Percentiles rank a stretch among this genome's conserved stretches.
Conservation (phyloP, 129 eudicot species). For the Lactuca saligna region DNA sequence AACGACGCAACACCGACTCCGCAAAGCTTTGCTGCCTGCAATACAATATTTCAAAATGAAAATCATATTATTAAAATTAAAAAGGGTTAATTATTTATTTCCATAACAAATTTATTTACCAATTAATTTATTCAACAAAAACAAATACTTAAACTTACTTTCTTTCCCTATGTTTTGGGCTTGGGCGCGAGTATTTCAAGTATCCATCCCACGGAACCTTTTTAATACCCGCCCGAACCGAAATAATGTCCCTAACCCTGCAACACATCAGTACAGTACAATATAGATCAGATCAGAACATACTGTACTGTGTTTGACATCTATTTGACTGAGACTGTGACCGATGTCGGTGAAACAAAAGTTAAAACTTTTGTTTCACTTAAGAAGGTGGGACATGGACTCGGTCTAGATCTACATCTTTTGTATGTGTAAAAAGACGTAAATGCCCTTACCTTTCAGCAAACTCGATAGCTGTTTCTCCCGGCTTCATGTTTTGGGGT, state of each 20-base stretch:
- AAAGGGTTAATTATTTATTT: too few species aligned
- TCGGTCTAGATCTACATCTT: too few species aligned
- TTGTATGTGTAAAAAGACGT: not conserved
- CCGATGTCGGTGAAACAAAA: not conserved
- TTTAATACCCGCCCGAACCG: conserved; percentile 86
- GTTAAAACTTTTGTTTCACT: not conserved
- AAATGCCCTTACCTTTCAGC: conserved; percentile 66
- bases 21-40: conserved; percentile 89
- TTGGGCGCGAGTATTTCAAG: conserved; percentile 95
- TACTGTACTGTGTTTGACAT: not conserved
- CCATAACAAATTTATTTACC: too few species aligned
- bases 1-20: conserved; percentile 67
- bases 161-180: conserved; percentile 86
- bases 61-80: too few species aligned
- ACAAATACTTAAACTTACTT: conserved; percentile 51
- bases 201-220: conserved; percentile 99
- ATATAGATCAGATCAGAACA: conserved; percentile 1
- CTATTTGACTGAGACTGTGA: too few species aligned
- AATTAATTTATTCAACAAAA: not conserved
- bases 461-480: conserved; percentile 92
- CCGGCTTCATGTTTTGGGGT: conserved; percentile 86
- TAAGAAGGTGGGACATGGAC: not conserved
- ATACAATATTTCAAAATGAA: not conserved
- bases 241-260: conserved; percentile 89
- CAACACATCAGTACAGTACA: conserved; percentile 1